Percentiles rank a stretch among this genome's conserved stretches.
Evolutionary conservation across 208 protist genomes (phyloP).

Genomic region (Crithidia thermophila): DNA sequence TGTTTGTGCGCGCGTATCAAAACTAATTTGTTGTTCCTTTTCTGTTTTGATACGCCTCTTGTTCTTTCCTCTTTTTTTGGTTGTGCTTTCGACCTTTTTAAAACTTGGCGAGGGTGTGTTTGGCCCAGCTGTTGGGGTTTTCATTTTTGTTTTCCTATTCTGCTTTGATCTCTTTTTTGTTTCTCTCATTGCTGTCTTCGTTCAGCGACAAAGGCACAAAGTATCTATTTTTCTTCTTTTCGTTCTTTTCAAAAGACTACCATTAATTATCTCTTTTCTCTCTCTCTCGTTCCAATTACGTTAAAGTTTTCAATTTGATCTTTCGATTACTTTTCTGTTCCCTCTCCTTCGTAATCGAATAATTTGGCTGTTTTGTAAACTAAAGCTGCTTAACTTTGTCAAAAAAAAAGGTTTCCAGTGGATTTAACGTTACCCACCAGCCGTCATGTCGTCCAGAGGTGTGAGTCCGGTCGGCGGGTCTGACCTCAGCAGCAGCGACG

Average conservation of each 20-base stretch:
- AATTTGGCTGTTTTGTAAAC: not conserved
- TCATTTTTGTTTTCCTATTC: not conserved
- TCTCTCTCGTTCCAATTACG: not conserved
- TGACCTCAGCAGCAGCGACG: constrained; percentile 14
- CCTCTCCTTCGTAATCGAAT: not conserved
- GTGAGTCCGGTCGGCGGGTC: constrained; percentile 6
- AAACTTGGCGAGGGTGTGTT: not conserved
- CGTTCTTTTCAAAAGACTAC: not conserved
- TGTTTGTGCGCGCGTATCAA: not conserved
- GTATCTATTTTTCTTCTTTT: constrained; percentile 17
- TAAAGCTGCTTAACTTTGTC: not conserved
- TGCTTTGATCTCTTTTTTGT: constrained; percentile 13
- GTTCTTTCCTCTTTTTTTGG: no score
- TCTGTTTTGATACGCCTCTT: no score
- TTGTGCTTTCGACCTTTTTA: no score
- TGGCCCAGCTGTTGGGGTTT: no score
- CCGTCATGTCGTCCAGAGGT: constrained; percentile 6
- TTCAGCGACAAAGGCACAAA: no score
- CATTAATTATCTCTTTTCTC: not conserved
- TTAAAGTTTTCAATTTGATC: not conserved
- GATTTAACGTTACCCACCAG: not conserved
- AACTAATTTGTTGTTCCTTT: not conserved
- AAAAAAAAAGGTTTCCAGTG: not conserved
- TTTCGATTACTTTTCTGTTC: not conserved
- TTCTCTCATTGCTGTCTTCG: constrained; percentile 5